Base-by-base conservation (phyloP, 306 rosid genomes). In the Leucaena leucocephala region DNA sequence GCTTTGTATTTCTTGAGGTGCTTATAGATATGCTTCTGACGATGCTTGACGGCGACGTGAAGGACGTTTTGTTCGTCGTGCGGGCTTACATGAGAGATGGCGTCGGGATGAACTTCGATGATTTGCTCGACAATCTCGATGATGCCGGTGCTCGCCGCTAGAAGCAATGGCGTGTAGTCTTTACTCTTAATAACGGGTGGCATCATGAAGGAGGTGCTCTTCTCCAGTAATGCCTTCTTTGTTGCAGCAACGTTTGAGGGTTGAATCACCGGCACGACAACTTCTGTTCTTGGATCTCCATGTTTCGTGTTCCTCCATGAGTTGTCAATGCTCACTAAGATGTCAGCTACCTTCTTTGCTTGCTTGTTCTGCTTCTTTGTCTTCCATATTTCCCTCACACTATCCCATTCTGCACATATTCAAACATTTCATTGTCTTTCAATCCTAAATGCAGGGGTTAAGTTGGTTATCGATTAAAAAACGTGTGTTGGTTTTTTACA, bases 41-140 rank as follows among this genome's bases (percentile, higher is more conserved):
- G 77, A 15, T 82, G 66, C 74, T 17, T 71, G 9, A 85, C 71
- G 33, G 67, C 80, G 8, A 70, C 19, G 74, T 85, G 86, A 48
- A 85, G 17, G 16, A 85, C 61, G 84, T 71, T 85, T 19, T 59
- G 74, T 0, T 44, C 62, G 0, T 44, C 8, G 0, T 21, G 19
- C 2, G 15, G 0, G 16, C 71, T 61, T 0, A 58, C 57, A 2
- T 82, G 78, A 1, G 73, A 76, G 2, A 72, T 15, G 2, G 80
- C 83, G 44, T 42, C 63, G 2, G 84, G 86, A 44, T 75, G 2
- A 6, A 0, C 5, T 2, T 63, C 8, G 2, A 82, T 4, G 1
- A 71, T 82, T 59, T 42, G 59, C 0, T 42, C 0, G 1, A 76
- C 68, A 3, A 85, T 79, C 21, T 80, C 75, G 0, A 16, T 1